These are phyloP conservation scores for Lizonia empirigonia DNA, from an alignment of 2,329 filamentous ascomycete genomes.

Conservation along the genomic window DNA sequence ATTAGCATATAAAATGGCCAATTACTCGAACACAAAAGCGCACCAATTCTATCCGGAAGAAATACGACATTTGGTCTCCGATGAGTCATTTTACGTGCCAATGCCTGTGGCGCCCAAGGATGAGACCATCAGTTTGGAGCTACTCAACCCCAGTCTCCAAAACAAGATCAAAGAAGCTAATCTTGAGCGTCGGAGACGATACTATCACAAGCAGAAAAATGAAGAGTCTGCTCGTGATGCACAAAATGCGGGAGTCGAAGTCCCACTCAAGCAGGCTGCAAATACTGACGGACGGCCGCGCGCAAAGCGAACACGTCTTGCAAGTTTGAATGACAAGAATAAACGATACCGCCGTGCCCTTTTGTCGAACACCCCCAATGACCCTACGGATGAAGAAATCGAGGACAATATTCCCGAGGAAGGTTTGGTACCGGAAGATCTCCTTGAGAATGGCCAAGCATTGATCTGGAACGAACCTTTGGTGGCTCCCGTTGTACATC, in stretches of 20 bases:
- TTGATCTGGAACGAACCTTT: not conserved
- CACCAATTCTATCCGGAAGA: slow-evolving; percentile 42
- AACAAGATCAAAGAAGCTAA: slow-evolving; percentile 28
- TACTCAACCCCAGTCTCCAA: slow-evolving; percentile 28
- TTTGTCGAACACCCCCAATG: slow-evolving; percentile 4
- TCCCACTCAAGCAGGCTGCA: slow-evolving; percentile 13
- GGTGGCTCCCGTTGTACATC: not conserved
- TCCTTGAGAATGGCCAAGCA: not conserved
- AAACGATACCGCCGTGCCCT: slow-evolving; percentile 26
- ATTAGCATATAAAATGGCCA: slow-evolving; percentile 58
- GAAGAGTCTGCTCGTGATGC: slow-evolving; percentile 26
- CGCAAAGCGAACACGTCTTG: slow-evolving; percentile 30
- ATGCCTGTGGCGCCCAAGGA: slow-evolving; percentile 34
- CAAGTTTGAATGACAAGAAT: slow-evolving; percentile 36
- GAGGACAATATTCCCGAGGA: slow-evolving; percentile 12
- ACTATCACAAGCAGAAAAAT: slow-evolving; percentile 25
- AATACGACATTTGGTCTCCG: slow-evolving; percentile 34
- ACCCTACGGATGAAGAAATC: slow-evolving; percentile 16
- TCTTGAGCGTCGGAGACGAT: slow-evolving; percentile 17
- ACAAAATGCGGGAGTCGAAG: slow-evolving; percentile 30
- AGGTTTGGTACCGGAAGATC: not conserved
- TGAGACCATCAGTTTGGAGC: slow-evolving; percentile 33
- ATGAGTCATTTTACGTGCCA: slow-evolving; percentile 26
- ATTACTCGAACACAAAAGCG: slow-evolving; percentile 40
- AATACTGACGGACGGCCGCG: slow-evolving; percentile 12